Percentiles rank a stretch among this genome's conserved stretches.
Evolutionary conservation across 2,329 filamentous ascomycete genomes (phyloP).

Genomic region (Monosporascus sp.): DNA sequence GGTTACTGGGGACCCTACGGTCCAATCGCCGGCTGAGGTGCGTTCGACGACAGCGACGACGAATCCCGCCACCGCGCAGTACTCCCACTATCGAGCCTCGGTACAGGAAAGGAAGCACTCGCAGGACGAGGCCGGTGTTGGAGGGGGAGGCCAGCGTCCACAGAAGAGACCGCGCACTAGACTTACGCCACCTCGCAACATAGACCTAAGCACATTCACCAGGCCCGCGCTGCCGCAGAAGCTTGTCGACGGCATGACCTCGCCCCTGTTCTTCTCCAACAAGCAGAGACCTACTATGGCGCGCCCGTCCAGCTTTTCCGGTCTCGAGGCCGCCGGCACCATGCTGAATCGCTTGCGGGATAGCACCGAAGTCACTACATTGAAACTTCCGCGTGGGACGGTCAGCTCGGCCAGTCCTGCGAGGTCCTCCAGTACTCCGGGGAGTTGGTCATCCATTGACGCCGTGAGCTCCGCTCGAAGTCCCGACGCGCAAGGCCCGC

Average conservation of each 20-base stretch:
- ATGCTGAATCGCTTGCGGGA: slow-evolving; percentile 45
- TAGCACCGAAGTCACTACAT: slow-evolving; percentile 47
- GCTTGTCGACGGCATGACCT: slow-evolving; percentile 36
- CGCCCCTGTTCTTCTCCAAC: slow-evolving; percentile 50
- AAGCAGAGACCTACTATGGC: slow-evolving; percentile 31
- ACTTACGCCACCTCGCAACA: slow-evolving; percentile 38
- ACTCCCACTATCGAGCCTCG: slow-evolving; percentile 10
- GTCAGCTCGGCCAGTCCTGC: slow-evolving; percentile 43
- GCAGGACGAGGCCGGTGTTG: slow-evolving; percentile 14
- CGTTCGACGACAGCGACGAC: slow-evolving; percentile 8
- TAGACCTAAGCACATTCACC: slow-evolving; percentile 36
- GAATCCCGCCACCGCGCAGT: slow-evolving; percentile 9
- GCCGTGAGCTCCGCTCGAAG: slow-evolving; percentile 46
- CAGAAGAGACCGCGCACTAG: slow-evolving; percentile 45
- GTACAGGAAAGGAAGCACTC: slow-evolving; percentile 16
- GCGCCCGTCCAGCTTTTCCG: slow-evolving; percentile 34
- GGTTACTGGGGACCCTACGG: slow-evolving; percentile 12
- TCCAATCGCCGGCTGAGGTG: slow-evolving; percentile 9
- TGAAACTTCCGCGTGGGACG: slow-evolving; percentile 51
- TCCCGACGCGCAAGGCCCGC: slow-evolving; percentile 45
- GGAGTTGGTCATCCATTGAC: slow-evolving; percentile 50
- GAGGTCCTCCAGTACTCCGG: slow-evolving; percentile 46
- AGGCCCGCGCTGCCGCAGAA: slow-evolving; percentile 21
- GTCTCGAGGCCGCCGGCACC: slow-evolving; percentile 37
- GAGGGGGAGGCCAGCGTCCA: slow-evolving; percentile 18